Evolutionary conservation across 169 alveolate genomes (phyloP).

Genomic region (Cryptosporidium viatorum): DNA sequence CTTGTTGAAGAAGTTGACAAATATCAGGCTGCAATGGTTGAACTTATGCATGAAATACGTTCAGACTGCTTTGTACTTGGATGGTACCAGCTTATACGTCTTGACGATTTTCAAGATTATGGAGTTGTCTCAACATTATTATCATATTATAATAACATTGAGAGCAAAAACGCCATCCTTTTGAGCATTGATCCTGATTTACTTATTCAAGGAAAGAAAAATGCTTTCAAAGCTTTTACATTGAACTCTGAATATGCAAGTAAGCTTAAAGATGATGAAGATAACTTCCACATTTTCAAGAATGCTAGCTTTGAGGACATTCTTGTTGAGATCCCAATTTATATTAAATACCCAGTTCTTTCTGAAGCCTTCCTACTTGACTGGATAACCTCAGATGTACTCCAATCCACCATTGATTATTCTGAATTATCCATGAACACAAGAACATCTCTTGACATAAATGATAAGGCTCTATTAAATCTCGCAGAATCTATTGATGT

Average conservation of each 20-base stretch:
- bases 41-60: conserved; percentile 85
- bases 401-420: conserved; percentile 78
- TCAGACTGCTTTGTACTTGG: conserved; percentile 90
- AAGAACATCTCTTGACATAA: conserved; percentile 76
- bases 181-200: conserved; percentile 52
- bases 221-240: conserved; percentile 86
- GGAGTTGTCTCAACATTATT: conserved; percentile 84
- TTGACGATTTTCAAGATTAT: conserved; percentile 85
- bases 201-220: conserved; percentile 42
- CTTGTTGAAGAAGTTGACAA: conserved; percentile 86
- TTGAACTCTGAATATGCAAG: conserved; percentile 80
- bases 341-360: conserved; percentile 84
- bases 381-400: conserved; percentile 79
- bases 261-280: conserved; percentile 77
- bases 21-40: conserved; percentile 87
- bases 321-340: conserved; percentile 85
- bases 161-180: conserved; percentile 47
- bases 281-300: conserved; percentile 80
- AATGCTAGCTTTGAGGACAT: conserved; percentile 81
- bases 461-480: conserved; percentile 81
- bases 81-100: conserved; percentile 87
- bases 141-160: conserved; percentile 80
- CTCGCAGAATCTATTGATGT: conserved; percentile 85
- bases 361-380: conserved; percentile 85
- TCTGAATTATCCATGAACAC: conserved; percentile 81